Evolutionary conservation across 2,329 filamentous ascomycete species (phyloP).

Genomic region (Apiospora rasikravindrae): DNA sequence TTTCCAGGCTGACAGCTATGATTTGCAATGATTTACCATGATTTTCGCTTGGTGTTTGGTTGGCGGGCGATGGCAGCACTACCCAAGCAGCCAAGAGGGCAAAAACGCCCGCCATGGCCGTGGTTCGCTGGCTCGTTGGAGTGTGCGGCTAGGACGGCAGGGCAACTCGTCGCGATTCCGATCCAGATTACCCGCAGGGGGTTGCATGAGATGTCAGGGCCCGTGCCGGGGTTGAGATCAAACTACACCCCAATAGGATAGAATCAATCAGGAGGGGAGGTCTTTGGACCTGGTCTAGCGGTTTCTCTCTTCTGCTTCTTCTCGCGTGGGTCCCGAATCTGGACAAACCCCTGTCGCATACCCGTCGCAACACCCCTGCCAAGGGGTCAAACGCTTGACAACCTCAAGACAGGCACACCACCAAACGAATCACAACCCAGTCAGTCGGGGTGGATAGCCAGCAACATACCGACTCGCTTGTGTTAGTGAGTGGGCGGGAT

Average conservation of each 20-base stretch:
- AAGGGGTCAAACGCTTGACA: conserved; percentile 1
- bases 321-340: neutral
- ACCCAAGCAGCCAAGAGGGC: neutral
- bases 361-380: conserved; percentile 14
- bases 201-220: conserved; percentile 1
- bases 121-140: neutral
- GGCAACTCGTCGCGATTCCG: conserved; percentile 9
- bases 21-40: conserved; percentile 6
- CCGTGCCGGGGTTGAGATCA: neutral
- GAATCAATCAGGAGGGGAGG: neutral
- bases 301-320: neutral
- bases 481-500: neutral
- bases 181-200: neutral
- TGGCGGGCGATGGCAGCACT: neutral
- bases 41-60: conserved; percentile 12
- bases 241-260: neutral
- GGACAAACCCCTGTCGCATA: conserved; percentile 12
- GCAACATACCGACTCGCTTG: neutral
- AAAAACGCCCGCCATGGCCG: neutral
- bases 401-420: neutral
- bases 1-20: neutral
- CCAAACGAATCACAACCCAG: neutral
- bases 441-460: neutral
- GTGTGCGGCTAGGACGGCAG: conserved; percentile 2
- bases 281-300: neutral